Conservation (phyloP, 2,329 filamentous ascomycete genomes). For the Calcarisporium arbuscula region DNA sequence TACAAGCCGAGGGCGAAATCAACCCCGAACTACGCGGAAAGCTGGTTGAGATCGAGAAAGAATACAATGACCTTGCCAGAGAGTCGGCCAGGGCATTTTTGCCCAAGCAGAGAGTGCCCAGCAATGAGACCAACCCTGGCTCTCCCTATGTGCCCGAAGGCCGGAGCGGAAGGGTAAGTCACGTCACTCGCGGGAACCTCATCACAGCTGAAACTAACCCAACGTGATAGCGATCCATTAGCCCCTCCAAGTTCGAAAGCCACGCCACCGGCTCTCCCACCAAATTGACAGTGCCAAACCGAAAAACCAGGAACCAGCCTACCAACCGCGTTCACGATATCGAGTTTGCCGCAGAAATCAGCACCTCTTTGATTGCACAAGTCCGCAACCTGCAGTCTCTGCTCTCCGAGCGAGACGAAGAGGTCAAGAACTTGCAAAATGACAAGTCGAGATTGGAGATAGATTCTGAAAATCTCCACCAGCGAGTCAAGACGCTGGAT, state of each 20-base stretch:
- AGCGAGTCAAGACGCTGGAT: conserved; percentile 75
- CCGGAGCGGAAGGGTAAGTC: conserved; percentile 45
- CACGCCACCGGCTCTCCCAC: conserved; percentile 81
- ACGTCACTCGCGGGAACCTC: conserved; percentile 2
- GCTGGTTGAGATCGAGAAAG: conserved; percentile 81
- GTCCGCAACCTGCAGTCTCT: conserved; percentile 83
- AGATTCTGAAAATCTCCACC: conserved; percentile 71
- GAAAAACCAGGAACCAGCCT: conserved; percentile 85
- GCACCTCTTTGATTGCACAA: conserved; percentile 87
- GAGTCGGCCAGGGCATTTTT: conserved; percentile 87
- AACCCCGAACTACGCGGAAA: conserved; percentile 76
- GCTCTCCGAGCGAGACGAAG: conserved; percentile 80
- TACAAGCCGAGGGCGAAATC: conserved; percentile 70
- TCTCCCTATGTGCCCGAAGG: conserved; percentile 49
- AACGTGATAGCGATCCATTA: conserved; percentile 54
- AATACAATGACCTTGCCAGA: conserved; percentile 88
- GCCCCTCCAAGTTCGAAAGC: conserved; percentile 73
- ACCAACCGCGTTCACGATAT: conserved; percentile 88
- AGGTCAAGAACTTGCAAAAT: conserved; percentile 65
- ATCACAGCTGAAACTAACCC: not conserved
- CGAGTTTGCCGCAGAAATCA: conserved; percentile 97
- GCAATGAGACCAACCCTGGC: conserved; percentile 51
- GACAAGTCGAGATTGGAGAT: conserved; percentile 77
- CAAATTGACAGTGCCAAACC: conserved; percentile 79
- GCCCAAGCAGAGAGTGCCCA: conserved; percentile 74